phyloP scores from a whole-genome alignment of 768 basidiomycete species.

The Phylloporus sp. region DNA sequence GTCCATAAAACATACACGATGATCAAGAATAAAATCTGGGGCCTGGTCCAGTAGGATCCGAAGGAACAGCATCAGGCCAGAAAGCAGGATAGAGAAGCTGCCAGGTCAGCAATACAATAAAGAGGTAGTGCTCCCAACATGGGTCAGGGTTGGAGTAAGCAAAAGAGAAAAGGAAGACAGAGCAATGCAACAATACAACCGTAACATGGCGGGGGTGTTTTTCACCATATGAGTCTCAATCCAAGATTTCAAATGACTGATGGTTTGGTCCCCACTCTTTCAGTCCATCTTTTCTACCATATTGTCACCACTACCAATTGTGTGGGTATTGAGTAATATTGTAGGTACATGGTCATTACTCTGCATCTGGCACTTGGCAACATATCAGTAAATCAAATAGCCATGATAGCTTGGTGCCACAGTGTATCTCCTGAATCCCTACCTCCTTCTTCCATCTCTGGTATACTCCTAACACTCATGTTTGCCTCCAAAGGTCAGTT shows the following conservation, averaged over 20 bases:
- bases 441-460: slow-evolving; percentile 71
- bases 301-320: slow-evolving; percentile 50
- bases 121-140: too few species aligned
- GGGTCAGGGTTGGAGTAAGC: too few species aligned
- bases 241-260: not conserved
- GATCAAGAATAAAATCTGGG: too few species aligned
- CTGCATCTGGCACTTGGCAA: slow-evolving; percentile 62
- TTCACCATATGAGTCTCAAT: slow-evolving; percentile 65
- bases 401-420: slow-evolving; percentile 60
- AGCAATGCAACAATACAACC: too few species aligned
- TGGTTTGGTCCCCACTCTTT: slow-evolving; percentile 68
- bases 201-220: slow-evolving; percentile 77
- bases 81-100: too few species aligned
- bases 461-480: slow-evolving; percentile 66
- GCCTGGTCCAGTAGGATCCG: too few species aligned
- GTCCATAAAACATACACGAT: too few species aligned
- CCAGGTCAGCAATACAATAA: too few species aligned
- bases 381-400: slow-evolving; percentile 37
- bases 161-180: too few species aligned
- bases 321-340: slow-evolving; percentile 71
- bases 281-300: slow-evolving; percentile 71
- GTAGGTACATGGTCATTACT: slow-evolving; percentile 65
- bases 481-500: slow-evolving; percentile 62
- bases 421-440: slow-evolving; percentile 83
- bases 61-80: too few species aligned